phyloP scores from a whole-genome alignment of 768 basidiomycete species.

The Psilocybe cyanescens region DNA sequence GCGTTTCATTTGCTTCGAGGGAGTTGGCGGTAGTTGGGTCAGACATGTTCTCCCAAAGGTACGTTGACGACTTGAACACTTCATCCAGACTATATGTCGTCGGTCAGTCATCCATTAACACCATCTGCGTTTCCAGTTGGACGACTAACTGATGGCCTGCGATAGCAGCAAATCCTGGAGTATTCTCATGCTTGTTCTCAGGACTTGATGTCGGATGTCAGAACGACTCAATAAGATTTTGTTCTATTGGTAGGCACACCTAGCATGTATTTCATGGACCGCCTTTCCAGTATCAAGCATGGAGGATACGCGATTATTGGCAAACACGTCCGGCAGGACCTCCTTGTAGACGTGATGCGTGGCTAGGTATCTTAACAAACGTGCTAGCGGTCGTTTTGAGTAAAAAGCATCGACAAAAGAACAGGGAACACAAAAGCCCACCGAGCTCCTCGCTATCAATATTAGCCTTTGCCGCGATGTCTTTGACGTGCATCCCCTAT shows the following conservation, averaged over 20 bases:
- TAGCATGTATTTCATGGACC: too few species aligned
- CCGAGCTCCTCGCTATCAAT: too few species aligned
- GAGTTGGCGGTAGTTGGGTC: slow-evolving; percentile 26
- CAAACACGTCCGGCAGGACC: slow-evolving; percentile 36
- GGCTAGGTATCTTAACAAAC: too few species aligned
- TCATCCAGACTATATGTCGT: slow-evolving; percentile 24
- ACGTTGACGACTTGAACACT: slow-evolving; percentile 26
- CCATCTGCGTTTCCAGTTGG: neutral
- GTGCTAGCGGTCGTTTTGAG: too few species aligned
- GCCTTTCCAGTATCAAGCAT: slow-evolving; percentile 34
- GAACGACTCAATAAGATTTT: neutral
- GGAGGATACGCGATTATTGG: slow-evolving; percentile 37
- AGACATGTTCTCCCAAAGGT: slow-evolving; percentile 28
- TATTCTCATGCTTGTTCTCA: slow-evolving; percentile 28
- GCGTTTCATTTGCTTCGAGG: slow-evolving; percentile 16
- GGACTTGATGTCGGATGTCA: slow-evolving; percentile 19
- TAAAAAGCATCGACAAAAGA: too few species aligned
- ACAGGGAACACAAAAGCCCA: too few species aligned
- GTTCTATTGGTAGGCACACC: neutral
- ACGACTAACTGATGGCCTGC: slow-evolving; percentile 24
- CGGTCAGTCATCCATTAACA: neutral
- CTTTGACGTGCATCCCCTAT: slow-evolving; percentile 38
- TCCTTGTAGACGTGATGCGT: slow-evolving; percentile 41
- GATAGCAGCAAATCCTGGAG: slow-evolving; percentile 30
- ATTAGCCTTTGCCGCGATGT: slow-evolving; percentile 31